Percentiles rank a stretch among this genome's conserved stretches.
Evolutionary conservation across 768 basidiomycete species (phyloP).

Genomic region (Leccinum aurantiacum): DNA sequence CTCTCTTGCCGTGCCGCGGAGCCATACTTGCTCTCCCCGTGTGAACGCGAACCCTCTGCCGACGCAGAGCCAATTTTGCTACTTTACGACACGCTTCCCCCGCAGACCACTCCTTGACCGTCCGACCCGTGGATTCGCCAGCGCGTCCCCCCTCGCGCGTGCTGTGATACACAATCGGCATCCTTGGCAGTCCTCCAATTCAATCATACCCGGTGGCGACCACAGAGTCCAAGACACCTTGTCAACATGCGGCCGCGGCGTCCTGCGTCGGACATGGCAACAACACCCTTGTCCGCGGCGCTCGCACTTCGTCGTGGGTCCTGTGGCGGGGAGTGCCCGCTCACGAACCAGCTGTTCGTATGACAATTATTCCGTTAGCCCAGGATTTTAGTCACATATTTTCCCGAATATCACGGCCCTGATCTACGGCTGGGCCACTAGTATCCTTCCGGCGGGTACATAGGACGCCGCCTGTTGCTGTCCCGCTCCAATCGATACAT

Average conservation of each 20-base stretch:
- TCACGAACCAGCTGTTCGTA: not conserved
- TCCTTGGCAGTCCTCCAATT: not conserved
- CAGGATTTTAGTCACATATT: constrained; percentile 2
- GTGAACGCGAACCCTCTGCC: constrained; percentile 11
- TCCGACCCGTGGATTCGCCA: constrained; percentile 15
- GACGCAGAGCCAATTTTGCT: not conserved
- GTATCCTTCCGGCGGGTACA: not conserved
- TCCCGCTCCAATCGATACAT: not conserved
- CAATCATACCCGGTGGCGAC: constrained; percentile 4
- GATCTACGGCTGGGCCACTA: constrained; percentile 11
- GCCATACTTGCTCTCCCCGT: constrained; percentile 1
- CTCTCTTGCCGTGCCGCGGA: constrained; percentile 5
- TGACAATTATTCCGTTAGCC: not conserved
- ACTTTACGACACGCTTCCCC: constrained; percentile 12
- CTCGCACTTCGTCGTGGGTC: constrained; percentile 1
- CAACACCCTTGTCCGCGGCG: constrained; percentile 17
- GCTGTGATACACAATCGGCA: not conserved
- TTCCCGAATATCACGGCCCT: constrained; percentile 16
- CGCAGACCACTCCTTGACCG: not conserved
- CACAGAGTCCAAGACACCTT: constrained; percentile 2
- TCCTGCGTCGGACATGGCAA: constrained; percentile 7
- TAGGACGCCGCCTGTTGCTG: not conserved
- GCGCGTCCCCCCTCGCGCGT: not conserved
- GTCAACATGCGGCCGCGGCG: constrained; percentile 21
- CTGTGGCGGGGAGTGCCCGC: not conserved